Percentiles rank a stretch among this genome's conserved stretches.
Conservation (phyloP, 2,329 filamentous ascomycete species). For the Cladorrhinum sp. region DNA sequence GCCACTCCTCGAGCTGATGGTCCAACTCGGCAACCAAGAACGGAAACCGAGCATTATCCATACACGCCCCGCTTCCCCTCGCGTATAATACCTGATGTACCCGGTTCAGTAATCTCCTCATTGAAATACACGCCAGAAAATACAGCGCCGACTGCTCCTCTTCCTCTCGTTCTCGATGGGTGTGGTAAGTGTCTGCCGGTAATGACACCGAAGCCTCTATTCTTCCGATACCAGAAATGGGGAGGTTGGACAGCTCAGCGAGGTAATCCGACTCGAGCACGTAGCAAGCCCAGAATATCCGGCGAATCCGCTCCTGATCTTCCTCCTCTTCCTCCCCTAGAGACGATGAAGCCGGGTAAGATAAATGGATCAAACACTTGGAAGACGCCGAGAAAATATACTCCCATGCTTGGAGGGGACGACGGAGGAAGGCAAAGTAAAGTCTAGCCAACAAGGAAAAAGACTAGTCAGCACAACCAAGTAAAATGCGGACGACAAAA, state of each 20-base stretch:
- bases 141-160: conserved; percentile 51
- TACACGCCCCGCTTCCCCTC: conserved; percentile 41
- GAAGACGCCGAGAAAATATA: conserved; percentile 48
- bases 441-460: conserved; percentile 35
- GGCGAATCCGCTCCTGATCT: conserved; percentile 45
- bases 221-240: conserved; percentile 48
- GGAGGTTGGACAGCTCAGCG: conserved; percentile 49
- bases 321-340: conserved; percentile 29
- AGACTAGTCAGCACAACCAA: not conserved
- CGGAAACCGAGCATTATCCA: conserved; percentile 45
- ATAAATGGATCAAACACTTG: conserved; percentile 48
- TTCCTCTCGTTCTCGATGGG: conserved; percentile 38
- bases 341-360: conserved; percentile 36
- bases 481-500: not conserved
- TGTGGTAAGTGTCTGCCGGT: conserved; percentile 44
- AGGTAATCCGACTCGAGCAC: conserved; percentile 54
- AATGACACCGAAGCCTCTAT: conserved; percentile 50
- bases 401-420: conserved; percentile 52
- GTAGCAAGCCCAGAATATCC: conserved; percentile 56
- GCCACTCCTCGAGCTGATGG: conserved; percentile 49
- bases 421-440: conserved; percentile 49
- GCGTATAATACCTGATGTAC: conserved; percentile 51
- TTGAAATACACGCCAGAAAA: conserved; percentile 53
- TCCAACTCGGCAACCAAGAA: conserved; percentile 47
- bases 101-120: conserved; percentile 46